Percentiles rank a stretch among this genome's conserved stretches.
Conservation (phyloP, 2,329 filamentous ascomycete species). For the Penicillium sp. region DNA sequence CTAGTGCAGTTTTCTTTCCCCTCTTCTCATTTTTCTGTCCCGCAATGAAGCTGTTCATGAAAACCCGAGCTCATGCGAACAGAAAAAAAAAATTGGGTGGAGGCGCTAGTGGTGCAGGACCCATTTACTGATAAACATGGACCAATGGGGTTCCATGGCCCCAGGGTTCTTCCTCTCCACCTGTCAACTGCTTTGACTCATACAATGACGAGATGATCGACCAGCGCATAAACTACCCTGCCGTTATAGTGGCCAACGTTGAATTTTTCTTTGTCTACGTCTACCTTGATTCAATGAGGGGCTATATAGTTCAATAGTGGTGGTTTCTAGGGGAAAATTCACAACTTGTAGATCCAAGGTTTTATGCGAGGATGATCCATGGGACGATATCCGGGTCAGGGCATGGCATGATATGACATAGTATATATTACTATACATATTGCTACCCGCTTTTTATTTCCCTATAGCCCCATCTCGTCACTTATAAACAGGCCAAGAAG, state of each 20-base stretch:
- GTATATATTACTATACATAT: background rate
- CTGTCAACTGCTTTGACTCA: conserved; percentile 19
- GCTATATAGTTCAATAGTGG: background rate
- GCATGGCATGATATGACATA: conserved; percentile 3
- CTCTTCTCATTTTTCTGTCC: background rate
- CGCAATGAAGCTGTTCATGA: background rate
- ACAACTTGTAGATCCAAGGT: background rate
- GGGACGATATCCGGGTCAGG: background rate
- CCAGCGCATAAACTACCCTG: background rate
- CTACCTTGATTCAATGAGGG: background rate
- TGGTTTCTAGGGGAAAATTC: background rate
- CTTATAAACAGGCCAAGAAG: background rate
- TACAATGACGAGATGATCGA: conserved; percentile 1
- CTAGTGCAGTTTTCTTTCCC: background rate
- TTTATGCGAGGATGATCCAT: background rate
- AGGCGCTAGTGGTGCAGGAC: conserved; percentile 3
- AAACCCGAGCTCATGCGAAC: background rate
- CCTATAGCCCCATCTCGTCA: background rate
- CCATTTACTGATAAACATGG: background rate
- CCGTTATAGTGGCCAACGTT: background rate
- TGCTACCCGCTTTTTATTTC: background rate
- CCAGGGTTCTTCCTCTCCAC: conserved; percentile 13
- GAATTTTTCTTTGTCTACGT: background rate
- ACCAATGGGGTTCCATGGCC: conserved; percentile 11
- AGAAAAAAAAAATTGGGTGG: conserved; percentile 3